phyloP scores from a whole-genome alignment of 768 basidiomycete genomes.

The Pisolithus tinctorius region DNA sequence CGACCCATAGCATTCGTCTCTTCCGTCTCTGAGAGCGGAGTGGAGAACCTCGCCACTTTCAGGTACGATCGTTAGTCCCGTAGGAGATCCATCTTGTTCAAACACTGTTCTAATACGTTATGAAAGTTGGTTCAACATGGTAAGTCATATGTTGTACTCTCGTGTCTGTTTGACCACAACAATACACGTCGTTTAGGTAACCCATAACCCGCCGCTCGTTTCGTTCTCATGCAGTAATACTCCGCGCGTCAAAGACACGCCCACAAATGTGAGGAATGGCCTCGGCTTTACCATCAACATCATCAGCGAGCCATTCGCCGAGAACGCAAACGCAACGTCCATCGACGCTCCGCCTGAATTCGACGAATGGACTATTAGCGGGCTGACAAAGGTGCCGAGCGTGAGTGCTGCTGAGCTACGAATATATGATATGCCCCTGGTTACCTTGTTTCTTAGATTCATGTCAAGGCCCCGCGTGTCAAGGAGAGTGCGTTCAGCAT shows the following conservation, averaged over 20 bases:
- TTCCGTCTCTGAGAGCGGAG: slow-evolving; percentile 26
- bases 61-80: slow-evolving; percentile 19
- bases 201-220: slow-evolving; percentile 26
- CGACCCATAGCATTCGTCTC: slow-evolving; percentile 43
- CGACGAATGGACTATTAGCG: slow-evolving; percentile 36
- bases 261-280: slow-evolving; percentile 38
- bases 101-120: neutral
- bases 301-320: slow-evolving; percentile 45
- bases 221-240: slow-evolving; percentile 26
- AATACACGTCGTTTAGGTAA: slow-evolving; percentile 9
- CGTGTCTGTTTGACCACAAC: neutral
- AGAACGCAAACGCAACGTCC: slow-evolving; percentile 32
- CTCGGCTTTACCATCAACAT: slow-evolving; percentile 49
- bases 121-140: slow-evolving; percentile 25
- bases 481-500: slow-evolving; percentile 41
- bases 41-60: slow-evolving; percentile 38
- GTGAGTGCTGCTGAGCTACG: slow-evolving; percentile 10
- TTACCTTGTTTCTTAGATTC: slow-evolving; percentile 13
- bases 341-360: slow-evolving; percentile 32
- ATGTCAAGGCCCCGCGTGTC: slow-evolving; percentile 34
- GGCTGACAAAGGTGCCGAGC: slow-evolving; percentile 36
- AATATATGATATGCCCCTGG: neutral
- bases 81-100: neutral
- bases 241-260: slow-evolving; percentile 34
- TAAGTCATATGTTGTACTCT: neutral